Conservation (phyloP, 2,329 filamentous ascomycete species). For the Biscogniauxia sp. region DNA sequence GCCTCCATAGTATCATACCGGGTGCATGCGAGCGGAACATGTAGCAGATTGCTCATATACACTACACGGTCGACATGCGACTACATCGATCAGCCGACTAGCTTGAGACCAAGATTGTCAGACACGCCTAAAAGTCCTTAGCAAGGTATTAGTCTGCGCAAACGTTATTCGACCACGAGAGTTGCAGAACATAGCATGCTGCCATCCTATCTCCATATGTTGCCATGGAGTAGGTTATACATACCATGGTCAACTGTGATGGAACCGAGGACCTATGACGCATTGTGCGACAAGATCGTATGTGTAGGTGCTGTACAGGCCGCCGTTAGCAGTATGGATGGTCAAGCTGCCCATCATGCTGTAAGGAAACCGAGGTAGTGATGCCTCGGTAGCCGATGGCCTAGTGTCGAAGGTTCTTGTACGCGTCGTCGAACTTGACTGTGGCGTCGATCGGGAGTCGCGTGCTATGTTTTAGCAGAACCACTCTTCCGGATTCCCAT, state of each 20-base stretch:
- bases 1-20: background rate
- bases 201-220: background rate
- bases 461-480: background rate
- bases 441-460: background rate
- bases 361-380: background rate
- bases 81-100: background rate
- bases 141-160: background rate
- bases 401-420: background rate
- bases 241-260: background rate
- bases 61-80: background rate
- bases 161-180: background rate
- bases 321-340: background rate
- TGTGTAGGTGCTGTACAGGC: background rate
- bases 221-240: background rate
- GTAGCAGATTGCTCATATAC: background rate
- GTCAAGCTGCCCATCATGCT: background rate
- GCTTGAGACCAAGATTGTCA: background rate
- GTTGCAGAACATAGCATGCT: background rate
- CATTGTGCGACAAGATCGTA: background rate
- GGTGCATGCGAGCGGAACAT: background rate
- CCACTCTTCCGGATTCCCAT: background rate
- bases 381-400: background rate
- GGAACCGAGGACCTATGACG: background rate
- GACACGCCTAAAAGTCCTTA: background rate
- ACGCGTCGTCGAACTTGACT: background rate